A percentile compares a stretch with the other conserved stretches of the same genome.
Evolutionary conservation across 176 grass and related monocot species (phyloP).

Genomic region (Metroxylon sagu): DNA sequence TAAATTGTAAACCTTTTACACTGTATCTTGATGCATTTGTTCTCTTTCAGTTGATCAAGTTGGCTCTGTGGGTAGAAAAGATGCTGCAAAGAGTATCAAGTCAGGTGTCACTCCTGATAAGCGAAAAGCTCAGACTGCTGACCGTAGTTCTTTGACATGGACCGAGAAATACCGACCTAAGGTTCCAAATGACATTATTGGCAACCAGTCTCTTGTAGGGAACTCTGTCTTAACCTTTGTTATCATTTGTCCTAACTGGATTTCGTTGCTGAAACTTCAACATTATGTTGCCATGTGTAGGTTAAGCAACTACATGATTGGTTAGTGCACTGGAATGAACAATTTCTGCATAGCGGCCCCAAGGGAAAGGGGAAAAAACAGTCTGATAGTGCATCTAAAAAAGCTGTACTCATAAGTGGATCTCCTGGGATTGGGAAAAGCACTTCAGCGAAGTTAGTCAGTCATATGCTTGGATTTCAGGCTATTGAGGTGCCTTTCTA

Average conservation of each 20-base stretch:
- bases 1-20: too few species aligned
- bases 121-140: slow-evolving; percentile 38
- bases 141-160: slow-evolving; percentile 73
- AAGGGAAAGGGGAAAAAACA: slow-evolving; percentile 87
- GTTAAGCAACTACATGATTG: slow-evolving; percentile 98
- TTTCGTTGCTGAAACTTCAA: too few species aligned
- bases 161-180: slow-evolving; percentile 96
- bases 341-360: slow-evolving; percentile 59
- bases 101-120: slow-evolving; percentile 36
- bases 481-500: slow-evolving; percentile 66
- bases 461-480: slow-evolving; percentile 94
- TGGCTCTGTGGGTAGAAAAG: slow-evolving; percentile 34
- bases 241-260: background rate
- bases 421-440: slow-evolving; percentile 96
- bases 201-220: slow-evolving; percentile 85
- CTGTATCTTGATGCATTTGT: slow-evolving; percentile 13
- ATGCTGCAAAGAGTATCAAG: slow-evolving; percentile 38
- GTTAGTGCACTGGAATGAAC: slow-evolving; percentile 71
- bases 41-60: slow-evolving; percentile 46
- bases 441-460: slow-evolving; percentile 86
- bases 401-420: slow-evolving; percentile 76
- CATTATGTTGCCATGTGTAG: slow-evolving; percentile 33
- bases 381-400: slow-evolving; percentile 78
- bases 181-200: slow-evolving; percentile 88
- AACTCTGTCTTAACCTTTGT: slow-evolving; percentile 14